Evolutionary conservation across 78 protist genomes (phyloP).

Genomic region (Guillardia theta): DNA sequence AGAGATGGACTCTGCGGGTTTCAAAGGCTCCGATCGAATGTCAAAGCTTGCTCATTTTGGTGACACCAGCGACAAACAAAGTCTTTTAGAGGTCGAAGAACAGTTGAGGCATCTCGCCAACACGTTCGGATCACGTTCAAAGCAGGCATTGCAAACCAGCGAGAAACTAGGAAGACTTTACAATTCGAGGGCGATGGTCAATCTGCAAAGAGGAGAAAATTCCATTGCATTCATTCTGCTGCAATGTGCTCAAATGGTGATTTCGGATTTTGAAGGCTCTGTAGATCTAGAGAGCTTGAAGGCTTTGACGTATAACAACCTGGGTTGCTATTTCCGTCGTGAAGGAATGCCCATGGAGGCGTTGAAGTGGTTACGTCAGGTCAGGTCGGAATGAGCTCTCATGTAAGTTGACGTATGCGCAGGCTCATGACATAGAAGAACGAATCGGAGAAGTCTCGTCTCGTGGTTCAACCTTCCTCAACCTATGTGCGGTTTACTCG

Average conservation of each 20-base stretch:
- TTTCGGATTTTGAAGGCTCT: not conserved
- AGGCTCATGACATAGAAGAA: not conserved
- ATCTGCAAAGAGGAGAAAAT: not conserved
- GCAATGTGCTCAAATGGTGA: not conserved
- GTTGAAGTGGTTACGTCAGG: not conserved
- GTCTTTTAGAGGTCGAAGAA: not conserved
- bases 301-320: not conserved
- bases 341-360: conserved; percentile 28
- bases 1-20: not conserved
- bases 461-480: not conserved
- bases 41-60: not conserved
- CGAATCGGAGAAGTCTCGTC: not conserved
- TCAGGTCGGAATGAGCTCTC: not conserved
- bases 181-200: not conserved
- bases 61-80: not conserved
- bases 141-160: not conserved
- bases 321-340: conserved; percentile 14
- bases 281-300: not conserved
- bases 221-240: not conserved
- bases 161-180: not conserved
- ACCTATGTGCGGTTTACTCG: not conserved
- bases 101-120: not conserved
- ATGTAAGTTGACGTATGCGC: not conserved
- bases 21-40: not conserved
- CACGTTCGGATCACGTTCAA: not conserved